A percentile compares a stretch with the other conserved stretches of the same genome.
These are phyloP conservation scores for Gymnopilus dilepis DNA, from an alignment of 768 basidiomycete genomes.

Conservation along the genomic window DNA sequence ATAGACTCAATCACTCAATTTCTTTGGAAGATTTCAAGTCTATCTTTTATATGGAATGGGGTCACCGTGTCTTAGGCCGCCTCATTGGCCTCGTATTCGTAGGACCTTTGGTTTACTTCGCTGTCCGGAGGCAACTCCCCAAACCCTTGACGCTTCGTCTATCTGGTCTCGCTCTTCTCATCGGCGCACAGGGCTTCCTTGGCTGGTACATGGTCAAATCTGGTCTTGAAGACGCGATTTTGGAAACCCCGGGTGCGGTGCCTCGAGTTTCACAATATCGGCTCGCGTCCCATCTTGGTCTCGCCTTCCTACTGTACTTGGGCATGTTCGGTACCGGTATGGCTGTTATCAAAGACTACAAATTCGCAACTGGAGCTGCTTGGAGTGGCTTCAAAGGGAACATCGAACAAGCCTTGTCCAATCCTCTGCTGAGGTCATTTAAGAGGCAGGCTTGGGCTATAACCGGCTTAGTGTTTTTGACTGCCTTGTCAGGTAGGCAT, in stretches of 20 bases:
- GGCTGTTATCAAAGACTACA: slow-evolving; percentile 79
- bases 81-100: slow-evolving; percentile 85
- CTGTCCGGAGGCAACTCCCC: slow-evolving; percentile 70
- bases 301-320: slow-evolving; percentile 89
- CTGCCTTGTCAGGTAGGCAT: slow-evolving; percentile 83
- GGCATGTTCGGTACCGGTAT: slow-evolving; percentile 90
- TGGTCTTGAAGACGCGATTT: slow-evolving; percentile 82
- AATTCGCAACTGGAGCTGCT: slow-evolving; percentile 57
- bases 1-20: slow-evolving; percentile 87
- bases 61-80: slow-evolving; percentile 91
- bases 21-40: slow-evolving; percentile 90
- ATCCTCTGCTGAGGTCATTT: slow-evolving; percentile 63
- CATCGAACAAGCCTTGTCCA: slow-evolving; percentile 55
- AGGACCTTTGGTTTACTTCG: slow-evolving; percentile 83
- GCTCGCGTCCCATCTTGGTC: slow-evolving; percentile 91
- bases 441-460: slow-evolving; percentile 62
- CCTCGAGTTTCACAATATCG: slow-evolving; percentile 98
- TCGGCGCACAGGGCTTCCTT: slow-evolving; percentile 89
- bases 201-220: slow-evolving; percentile 99
- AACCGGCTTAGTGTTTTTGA: slow-evolving; percentile 84
- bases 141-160: slow-evolving; percentile 66
- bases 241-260: slow-evolving; percentile 82
- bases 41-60: slow-evolving; percentile 99
- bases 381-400: slow-evolving; percentile 62
- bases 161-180: slow-evolving; percentile 73